Evolutionary conservation across 805 yeast species (phyloP), one percentile per base, ranked within the genome.

Genomic region (Priceomyces fermenticarens): DNA sequence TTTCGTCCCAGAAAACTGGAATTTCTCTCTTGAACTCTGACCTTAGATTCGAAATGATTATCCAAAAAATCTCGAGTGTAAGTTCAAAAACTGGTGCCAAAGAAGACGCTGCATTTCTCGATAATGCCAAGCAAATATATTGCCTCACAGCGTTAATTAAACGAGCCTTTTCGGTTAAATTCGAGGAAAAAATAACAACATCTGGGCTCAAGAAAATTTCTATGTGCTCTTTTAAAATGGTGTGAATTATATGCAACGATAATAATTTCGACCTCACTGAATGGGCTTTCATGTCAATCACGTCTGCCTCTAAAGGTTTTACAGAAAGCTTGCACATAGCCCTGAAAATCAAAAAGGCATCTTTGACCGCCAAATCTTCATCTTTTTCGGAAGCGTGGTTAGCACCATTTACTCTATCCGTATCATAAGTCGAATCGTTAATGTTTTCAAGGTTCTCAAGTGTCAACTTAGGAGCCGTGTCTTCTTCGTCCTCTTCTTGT

Each of bases 261-360:
- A 95, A 71, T 44, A 93, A 68, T 60, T 93, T 93, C 1, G 97
- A 88, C 54, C 99, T 80, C 49, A 93, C 88, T 2, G 91, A 85
- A 56, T 91, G 97, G 2, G 96, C 85, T 60, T 91, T 78, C 88
- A 84, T 83, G 60, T 86, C 95, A 46, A 88, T 65, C 27, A 81
- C 77, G 29, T 83, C 85, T 31, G 81, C 74, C 44, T 90, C 97
- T 43, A 91, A 67, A 20, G 83, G 75, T 62, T 93, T 93, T 36
- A 87, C 85, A 2, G 97, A 86, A 12, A 93, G 75, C 57, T 88
- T 89, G 60, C 97, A 87, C 93, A 93, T 85, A 1, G 97, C 91
- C 58, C 99, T 78, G 63, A 93, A 89, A 3, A 93, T 78, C 44
- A 93, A 71, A 55, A 90, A 91, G 0, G 98, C 97, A 60, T 93